Percentiles rank a stretch among this genome's conserved stretches.
Evolutionary conservation across 2,329 filamentous ascomycete species (phyloP).

Genomic region (Ploettnerulaceae sp.): DNA sequence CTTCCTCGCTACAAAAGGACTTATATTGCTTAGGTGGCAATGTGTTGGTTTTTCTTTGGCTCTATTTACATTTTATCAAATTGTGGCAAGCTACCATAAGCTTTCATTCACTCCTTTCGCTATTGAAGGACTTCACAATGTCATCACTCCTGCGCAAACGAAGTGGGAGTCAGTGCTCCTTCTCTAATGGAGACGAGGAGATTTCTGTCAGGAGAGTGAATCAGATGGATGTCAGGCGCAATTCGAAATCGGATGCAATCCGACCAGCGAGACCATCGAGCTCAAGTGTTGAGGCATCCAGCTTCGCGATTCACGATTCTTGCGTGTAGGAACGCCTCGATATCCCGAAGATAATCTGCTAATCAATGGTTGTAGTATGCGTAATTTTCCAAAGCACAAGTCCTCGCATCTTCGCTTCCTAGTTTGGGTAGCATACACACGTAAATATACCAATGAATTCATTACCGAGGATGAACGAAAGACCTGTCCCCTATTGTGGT

Average conservation of each 20-base stretch:
- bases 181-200: constrained; percentile 23
- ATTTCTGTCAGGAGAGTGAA: constrained; percentile 18
- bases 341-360: constrained; percentile 4
- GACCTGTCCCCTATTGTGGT: constrained; percentile 29
- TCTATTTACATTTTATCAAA: constrained; percentile 11
- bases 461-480: constrained; percentile 27
- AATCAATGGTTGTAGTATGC: constrained; percentile 16
- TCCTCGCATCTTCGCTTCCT: constrained; percentile 28
- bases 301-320: constrained; percentile 26
- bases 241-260: constrained; percentile 14
- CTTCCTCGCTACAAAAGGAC: constrained; percentile 10
- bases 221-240: constrained; percentile 6
- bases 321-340: constrained; percentile 26
- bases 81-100: constrained; percentile 13
- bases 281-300: constrained; percentile 15
- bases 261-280: constrained; percentile 18
- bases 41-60: constrained; percentile 14
- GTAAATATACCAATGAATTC: constrained; percentile 26
- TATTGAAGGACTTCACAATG: constrained; percentile 19
- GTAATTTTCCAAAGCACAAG: constrained; percentile 30
- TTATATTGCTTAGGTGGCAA: constrained; percentile 24
- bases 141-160: constrained; percentile 24
- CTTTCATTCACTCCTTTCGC: neutral
- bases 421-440: constrained; percentile 29
- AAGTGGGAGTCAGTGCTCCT: constrained; percentile 26